Conservation (phyloP, 495 filamentous ascomycete genomes). For the Neurospora sp. region DNA sequence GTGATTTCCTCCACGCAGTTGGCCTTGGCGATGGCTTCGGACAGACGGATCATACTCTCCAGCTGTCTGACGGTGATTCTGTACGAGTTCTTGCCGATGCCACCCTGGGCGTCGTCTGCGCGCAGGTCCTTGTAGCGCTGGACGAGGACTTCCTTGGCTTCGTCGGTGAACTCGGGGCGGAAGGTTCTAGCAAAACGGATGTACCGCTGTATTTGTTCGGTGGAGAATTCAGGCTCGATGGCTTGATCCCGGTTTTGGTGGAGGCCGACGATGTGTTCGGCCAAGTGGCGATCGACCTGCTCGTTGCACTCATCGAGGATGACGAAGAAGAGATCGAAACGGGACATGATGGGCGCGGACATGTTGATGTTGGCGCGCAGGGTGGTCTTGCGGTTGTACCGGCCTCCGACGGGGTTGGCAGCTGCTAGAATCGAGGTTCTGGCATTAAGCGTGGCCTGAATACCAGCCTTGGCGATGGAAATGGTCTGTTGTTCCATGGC, state of each 20-base stretch:
- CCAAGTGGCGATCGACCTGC: constrained; percentile 76
- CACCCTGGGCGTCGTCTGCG: constrained; percentile 88
- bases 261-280: constrained; percentile 88
- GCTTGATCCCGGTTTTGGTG: constrained; percentile 88
- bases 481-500: constrained; percentile 99
- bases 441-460: constrained; percentile 95
- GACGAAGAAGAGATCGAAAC: constrained; percentile 98
- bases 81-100: constrained; percentile 85
- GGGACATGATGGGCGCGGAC: constrained; percentile 95
- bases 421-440: constrained; percentile 91
- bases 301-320: constrained; percentile 97
- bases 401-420: constrained; percentile 89
- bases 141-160: constrained; percentile 77
- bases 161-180: constrained; percentile 81
- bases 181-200: constrained; percentile 95
- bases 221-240: constrained; percentile 85
- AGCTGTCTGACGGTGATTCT: constrained; percentile 94
- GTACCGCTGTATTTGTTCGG: constrained; percentile 93
- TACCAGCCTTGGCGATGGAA: constrained; percentile 97
- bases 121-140: constrained; percentile 94
- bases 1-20: constrained; percentile 92
- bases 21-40: constrained; percentile 91
- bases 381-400: constrained; percentile 93
- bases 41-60: constrained; percentile 87
- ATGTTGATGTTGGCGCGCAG: constrained; percentile 95